Percentiles rank a stretch among this genome's conserved stretches.
Conservation (phyloP, 2,329 filamentous ascomycete genomes). For the Phoma sp. region DNA sequence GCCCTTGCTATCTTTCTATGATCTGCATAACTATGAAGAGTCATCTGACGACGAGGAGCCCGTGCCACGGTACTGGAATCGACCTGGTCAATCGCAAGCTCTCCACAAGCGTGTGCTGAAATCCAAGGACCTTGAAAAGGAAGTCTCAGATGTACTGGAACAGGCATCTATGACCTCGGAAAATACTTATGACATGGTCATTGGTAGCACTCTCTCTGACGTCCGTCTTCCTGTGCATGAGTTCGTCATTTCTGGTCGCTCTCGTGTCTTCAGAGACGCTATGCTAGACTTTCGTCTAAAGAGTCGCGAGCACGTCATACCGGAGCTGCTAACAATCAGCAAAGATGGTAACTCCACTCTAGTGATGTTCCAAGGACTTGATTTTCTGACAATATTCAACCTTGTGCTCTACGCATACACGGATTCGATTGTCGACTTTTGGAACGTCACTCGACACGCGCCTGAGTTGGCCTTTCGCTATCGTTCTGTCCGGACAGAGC, state of each 20-base stretch:
- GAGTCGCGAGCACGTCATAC: slow-evolving; percentile 59
- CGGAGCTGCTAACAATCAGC: slow-evolving; percentile 67
- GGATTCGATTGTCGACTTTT: slow-evolving; percentile 80
- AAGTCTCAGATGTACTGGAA: slow-evolving; percentile 59
- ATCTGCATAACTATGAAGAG: slow-evolving; percentile 57
- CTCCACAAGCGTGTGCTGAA: slow-evolving; percentile 65
- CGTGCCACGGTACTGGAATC: slow-evolving; percentile 57
- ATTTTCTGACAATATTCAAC: slow-evolving; percentile 80
- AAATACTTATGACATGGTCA: slow-evolving; percentile 51
- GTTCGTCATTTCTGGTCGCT: slow-evolving; percentile 79
- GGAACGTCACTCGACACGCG: slow-evolving; percentile 76
- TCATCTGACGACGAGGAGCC: slow-evolving; percentile 53
- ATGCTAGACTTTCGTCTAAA: slow-evolving; percentile 65
- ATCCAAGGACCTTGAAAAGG: slow-evolving; percentile 69
- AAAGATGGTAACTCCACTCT: slow-evolving; percentile 59
- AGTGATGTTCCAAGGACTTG: slow-evolving; percentile 72
- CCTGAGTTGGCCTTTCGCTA: slow-evolving; percentile 73
- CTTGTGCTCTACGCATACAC: slow-evolving; percentile 80
- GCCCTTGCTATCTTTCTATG: slow-evolving; percentile 70
- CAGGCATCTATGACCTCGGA: slow-evolving; percentile 45
- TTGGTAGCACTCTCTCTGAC: slow-evolving; percentile 67
- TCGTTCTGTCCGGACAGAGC: slow-evolving; percentile 77
- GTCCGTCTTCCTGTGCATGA: slow-evolving; percentile 80
- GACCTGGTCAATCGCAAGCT: slow-evolving; percentile 54
- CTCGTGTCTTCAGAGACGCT: slow-evolving; percentile 65